These are phyloP conservation scores for Pseudogymnoascus sp. DNA, from an alignment of 2,329 filamentous ascomycete species.

Conservation along the genomic window DNA sequence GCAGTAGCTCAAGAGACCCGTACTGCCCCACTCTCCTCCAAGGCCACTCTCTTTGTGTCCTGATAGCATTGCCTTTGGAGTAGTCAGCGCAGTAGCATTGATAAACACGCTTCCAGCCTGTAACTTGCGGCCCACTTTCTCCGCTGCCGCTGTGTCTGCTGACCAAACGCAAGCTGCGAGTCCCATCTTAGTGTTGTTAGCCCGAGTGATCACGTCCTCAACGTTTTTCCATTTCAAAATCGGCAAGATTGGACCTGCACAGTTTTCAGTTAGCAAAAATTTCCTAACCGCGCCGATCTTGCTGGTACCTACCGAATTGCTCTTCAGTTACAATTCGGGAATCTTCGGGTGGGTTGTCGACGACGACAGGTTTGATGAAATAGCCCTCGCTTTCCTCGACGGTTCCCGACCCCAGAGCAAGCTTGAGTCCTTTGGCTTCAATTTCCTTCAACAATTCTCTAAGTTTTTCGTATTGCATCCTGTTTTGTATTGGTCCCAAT, in stretches of 20 bases:
- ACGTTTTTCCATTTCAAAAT: slow-evolving; percentile 56
- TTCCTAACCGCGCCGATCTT: background rate
- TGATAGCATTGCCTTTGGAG: slow-evolving; percentile 36
- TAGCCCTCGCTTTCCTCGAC: slow-evolving; percentile 40
- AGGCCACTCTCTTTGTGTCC: slow-evolving; percentile 33
- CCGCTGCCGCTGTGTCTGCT: slow-evolving; percentile 44
- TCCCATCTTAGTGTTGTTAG: slow-evolving; percentile 47
- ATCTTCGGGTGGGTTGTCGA: slow-evolving; percentile 50
- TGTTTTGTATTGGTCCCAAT: slow-evolving; percentile 55
- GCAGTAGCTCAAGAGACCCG: slow-evolving; percentile 29
- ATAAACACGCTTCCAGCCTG: slow-evolving; percentile 57
- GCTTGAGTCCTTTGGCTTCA: slow-evolving; percentile 44
- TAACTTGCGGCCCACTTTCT: slow-evolving; percentile 46
- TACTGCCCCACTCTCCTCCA: slow-evolving; percentile 29
- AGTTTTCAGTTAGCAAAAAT: slow-evolving; percentile 2
- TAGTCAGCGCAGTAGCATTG: slow-evolving; percentile 46
- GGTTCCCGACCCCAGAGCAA: slow-evolving; percentile 43
- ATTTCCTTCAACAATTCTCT: slow-evolving; percentile 49
- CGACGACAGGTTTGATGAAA: slow-evolving; percentile 54
- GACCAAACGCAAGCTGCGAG: slow-evolving; percentile 55
- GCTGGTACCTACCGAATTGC: slow-evolving; percentile 44
- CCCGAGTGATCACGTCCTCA: slow-evolving; percentile 50
- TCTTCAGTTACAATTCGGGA: slow-evolving; percentile 53
- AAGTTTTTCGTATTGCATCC: slow-evolving; percentile 56
- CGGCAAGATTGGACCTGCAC: slow-evolving; percentile 55